Percentiles rank a stretch among this genome's conserved stretches.
Evolutionary conservation across 805 yeast genomes (phyloP).

Genomic region (Saturnispora halmiae): DNA sequence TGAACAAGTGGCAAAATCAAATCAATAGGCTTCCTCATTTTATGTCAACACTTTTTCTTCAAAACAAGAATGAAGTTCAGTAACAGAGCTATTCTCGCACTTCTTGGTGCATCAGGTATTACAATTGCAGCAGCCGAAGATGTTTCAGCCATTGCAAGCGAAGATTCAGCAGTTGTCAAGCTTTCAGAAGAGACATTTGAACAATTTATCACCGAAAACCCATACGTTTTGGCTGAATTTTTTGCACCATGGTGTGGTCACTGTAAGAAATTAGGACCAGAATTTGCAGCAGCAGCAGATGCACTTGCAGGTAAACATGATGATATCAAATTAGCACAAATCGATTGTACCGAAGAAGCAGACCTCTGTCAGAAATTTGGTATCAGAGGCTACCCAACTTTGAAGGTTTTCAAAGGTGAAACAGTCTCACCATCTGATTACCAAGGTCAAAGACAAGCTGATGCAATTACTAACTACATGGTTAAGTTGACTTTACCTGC

Average conservation of each 20-base stretch:
- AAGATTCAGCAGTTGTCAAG: slow-evolving; percentile 80
- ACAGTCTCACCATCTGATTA: slow-evolving; percentile 48
- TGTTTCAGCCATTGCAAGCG: slow-evolving; percentile 60
- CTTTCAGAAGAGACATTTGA: slow-evolving; percentile 59
- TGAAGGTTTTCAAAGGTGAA: slow-evolving; percentile 61
- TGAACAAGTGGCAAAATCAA: slow-evolving; percentile 4
- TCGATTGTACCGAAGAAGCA: slow-evolving; percentile 75
- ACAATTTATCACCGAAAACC: slow-evolving; percentile 57
- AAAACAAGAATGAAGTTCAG: slow-evolving; percentile 27
- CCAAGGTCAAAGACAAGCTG: slow-evolving; percentile 77
- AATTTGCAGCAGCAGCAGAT: slow-evolving; percentile 66
- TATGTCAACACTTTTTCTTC: not conserved
- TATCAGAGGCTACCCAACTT: slow-evolving; percentile 76
- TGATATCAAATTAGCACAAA: slow-evolving; percentile 66
- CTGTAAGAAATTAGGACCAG: slow-evolving; percentile 83
- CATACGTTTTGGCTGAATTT: slow-evolving; percentile 77
- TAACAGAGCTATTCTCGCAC: slow-evolving; percentile 31
- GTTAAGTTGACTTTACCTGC: slow-evolving; percentile 74
- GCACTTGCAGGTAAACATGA: slow-evolving; percentile 39
- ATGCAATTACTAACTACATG: slow-evolving; percentile 72
- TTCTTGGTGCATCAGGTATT: slow-evolving; percentile 31
- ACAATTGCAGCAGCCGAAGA: slow-evolving; percentile 30
- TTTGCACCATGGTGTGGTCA: slow-evolving; percentile 98
- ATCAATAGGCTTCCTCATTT: not conserved
- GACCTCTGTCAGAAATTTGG: slow-evolving; percentile 60